These are phyloP conservation scores for Tetrahymena malaccensis DNA, from an alignment of 73 alveolate genomes.

Conservation along the genomic window DNA sequence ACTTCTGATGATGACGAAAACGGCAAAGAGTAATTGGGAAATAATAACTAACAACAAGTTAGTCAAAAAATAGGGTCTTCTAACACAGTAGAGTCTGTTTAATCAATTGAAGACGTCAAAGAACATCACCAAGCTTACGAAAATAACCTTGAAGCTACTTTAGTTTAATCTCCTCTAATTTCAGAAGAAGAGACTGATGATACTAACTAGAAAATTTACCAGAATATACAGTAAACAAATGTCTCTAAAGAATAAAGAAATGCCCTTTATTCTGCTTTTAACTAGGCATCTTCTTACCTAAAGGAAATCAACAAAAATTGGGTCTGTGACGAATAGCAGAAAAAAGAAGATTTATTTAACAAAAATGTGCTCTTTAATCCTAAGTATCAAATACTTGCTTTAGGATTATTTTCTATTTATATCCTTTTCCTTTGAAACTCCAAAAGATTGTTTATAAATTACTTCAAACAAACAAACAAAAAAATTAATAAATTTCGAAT, in stretches of 20 bases:
- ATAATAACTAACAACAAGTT: not conserved
- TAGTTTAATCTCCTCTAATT: not conserved
- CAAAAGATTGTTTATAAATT: not conserved
- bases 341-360: not conserved
- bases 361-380: not conserved
- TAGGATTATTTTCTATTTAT: not conserved
- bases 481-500: no score
- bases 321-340: not conserved
- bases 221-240: not conserved
- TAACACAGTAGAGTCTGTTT: not conserved
- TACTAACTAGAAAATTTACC: not conserved
- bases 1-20: not conserved
- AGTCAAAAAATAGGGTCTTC: not conserved
- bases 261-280: not conserved
- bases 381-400: not conserved
- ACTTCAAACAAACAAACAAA: not conserved
- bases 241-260: not conserved
- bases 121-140: not conserved
- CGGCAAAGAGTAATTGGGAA: not conserved
- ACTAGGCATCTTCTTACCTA: not conserved
- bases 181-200: not conserved
- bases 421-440: not conserved
- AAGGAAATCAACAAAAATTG: not conserved
- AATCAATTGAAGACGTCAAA: not conserved
- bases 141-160: not conserved